Evolutionary conservation across 306 rosid genomes (phyloP), one percentile per base, ranked within the genome.

Genomic region (Acmispon strigosus): DNA sequence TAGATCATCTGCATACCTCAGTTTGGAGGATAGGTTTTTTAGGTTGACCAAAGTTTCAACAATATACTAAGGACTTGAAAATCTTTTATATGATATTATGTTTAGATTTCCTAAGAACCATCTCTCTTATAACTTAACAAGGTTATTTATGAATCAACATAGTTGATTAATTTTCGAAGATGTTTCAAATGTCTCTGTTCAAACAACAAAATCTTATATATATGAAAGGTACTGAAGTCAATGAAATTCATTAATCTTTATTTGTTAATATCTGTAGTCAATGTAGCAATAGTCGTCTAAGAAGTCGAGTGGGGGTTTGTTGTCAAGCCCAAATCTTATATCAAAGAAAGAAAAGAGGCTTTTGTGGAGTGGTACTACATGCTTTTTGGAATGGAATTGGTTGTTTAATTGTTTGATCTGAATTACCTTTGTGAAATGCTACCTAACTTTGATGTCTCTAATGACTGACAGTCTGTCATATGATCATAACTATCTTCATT

Each of bases 371-470:
- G n/a, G 6, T 27, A 66, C 36, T 50, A 13, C 37, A 19, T 50
- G 49, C 63, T 34, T 43, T 73, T 34, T 70, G 68, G 53, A 32
- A 49, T 70, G 45, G 4, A 27, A 27, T 27, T 27, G 32, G 32
- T 2, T 27, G 4, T 27, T 27, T 27, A 17, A 56, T 54, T 50
- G 54, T 56, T 69, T 58, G 48, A 64, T 34, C 45, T 34, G 62
- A 47, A 78, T 66, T 37, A 20, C n/a, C 61, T 53, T 45, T 62
- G 39, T 56, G 60, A 58, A 65, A 15, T 57, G 69, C 44, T 65
- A 51, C 45, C 60, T 70, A 52, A 19, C 36, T 69, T 20, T 15
- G 12, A 29, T 49, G 61, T 22, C 66, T 53, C 34, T 36, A 41
- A 42, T 62, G 47, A 45, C 27, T 10, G 62, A 48, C 75, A 37